phyloP scores from a whole-genome alignment of 176 grass and related monocot genomes.

The Ampelocalamus luodianensis region DNA sequence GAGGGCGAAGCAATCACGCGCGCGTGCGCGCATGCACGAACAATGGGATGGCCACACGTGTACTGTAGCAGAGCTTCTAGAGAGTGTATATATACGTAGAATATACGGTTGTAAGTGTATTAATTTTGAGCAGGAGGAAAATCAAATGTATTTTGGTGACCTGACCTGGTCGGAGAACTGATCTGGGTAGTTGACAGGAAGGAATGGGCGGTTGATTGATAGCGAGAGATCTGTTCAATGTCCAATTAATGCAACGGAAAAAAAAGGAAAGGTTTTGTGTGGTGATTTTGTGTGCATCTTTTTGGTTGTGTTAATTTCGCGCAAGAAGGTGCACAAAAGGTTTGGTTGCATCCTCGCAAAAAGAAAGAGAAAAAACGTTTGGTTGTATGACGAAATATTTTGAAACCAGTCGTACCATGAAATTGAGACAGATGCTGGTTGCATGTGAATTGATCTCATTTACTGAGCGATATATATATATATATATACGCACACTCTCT shows the following conservation, averaged over 20 bases:
- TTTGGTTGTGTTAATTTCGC: too few relatives aligned
- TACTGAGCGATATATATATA: too few relatives aligned
- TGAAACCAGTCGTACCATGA: too few relatives aligned
- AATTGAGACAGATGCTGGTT: too few relatives aligned
- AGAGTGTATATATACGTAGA: slow-evolving; percentile 18
- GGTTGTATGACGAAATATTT: too few relatives aligned
- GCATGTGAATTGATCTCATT: too few relatives aligned
- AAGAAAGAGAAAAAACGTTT: too few relatives aligned
- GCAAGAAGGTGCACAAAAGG: too few relatives aligned
- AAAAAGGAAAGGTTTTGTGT: too few relatives aligned
- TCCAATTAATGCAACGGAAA: background rate
- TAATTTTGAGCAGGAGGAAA: background rate
- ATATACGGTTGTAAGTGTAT: slow-evolving; percentile 16
- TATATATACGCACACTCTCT: too few relatives aligned
- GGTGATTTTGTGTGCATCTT: too few relatives aligned
- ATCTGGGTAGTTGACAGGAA: slow-evolving; percentile 15
- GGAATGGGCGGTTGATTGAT: slow-evolving; percentile 37
- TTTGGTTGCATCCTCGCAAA: too few relatives aligned
- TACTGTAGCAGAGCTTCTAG: background rate
- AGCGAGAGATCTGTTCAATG: background rate
- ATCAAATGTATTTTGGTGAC: background rate
- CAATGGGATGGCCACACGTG: slow-evolving; percentile 18
- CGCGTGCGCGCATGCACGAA: background rate
- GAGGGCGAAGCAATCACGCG: slow-evolving; percentile 22
- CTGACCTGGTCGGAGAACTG: background rate